Evolutionary conservation across 306 rosid genomes (phyloP).

Genomic region (Luffa acutangula): DNA sequence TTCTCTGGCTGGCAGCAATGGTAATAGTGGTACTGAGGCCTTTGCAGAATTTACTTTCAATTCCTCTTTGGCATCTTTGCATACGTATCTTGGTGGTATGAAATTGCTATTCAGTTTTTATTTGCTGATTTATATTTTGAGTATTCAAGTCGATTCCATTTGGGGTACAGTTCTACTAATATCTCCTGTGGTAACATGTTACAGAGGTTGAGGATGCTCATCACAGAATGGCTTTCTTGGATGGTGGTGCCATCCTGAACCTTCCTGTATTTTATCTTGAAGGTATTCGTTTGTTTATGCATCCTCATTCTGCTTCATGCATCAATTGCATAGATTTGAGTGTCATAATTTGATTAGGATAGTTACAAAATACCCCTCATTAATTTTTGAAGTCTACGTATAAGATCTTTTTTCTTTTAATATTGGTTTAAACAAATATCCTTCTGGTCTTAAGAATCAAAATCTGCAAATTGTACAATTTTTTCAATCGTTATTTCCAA

Average conservation of each 20-base stretch:
- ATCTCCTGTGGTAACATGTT: conserved; percentile 2
- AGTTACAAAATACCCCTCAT: neutral
- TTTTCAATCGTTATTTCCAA: neutral
- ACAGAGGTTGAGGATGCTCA: conserved; percentile 93
- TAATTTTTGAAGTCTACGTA: neutral
- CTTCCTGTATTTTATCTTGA: conserved; percentile 70
- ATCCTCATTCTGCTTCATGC: neutral
- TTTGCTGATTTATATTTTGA: neutral
- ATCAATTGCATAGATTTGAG: neutral
- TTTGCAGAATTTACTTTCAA: conserved; percentile 36
- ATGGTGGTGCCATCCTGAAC: conserved; percentile 54
- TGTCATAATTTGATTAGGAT: neutral
- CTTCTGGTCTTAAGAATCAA: neutral
- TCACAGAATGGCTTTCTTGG: conserved; percentile 65
- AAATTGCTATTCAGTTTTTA: neutral
- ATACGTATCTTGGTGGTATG: conserved; percentile 90
- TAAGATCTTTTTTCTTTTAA: neutral
- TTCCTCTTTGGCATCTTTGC: conserved; percentile 52
- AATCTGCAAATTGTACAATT: neutral
- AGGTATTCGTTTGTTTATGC: conserved; percentile 31
- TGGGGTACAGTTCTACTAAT: neutral
- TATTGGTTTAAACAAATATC: neutral
- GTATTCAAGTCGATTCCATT: neutral
- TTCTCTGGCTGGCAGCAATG: conserved; percentile 21
- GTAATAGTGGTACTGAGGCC: conserved; percentile 18